Evolutionary conservation across 108 stramenopile species (phyloP).

Genomic region (Cyclostephanos invisitatus): DNA sequence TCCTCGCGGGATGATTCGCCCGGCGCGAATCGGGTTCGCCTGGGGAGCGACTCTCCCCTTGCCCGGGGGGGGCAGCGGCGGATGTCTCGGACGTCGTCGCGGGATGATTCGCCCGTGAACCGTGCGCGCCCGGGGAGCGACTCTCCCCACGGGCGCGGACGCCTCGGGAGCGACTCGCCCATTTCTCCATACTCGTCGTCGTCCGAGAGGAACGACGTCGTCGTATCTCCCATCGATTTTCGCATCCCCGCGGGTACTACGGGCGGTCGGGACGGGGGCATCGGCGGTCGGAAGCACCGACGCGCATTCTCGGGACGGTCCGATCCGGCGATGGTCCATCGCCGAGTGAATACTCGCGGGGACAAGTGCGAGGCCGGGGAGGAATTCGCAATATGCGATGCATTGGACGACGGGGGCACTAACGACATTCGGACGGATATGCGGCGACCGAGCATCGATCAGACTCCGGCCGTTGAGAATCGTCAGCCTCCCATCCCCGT

Average conservation of each 20-base stretch:
- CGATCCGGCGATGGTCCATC: conserved; percentile 68
- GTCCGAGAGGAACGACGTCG: not conserved
- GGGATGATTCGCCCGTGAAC: not conserved
- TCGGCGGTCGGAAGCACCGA: conserved; percentile 67
- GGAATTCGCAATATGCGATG: not conserved
- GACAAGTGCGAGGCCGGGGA: conserved; percentile 22
- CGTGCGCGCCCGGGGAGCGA: not conserved
- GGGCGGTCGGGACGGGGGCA: not conserved
- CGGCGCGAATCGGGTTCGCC: no score
- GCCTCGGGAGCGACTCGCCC: no score
- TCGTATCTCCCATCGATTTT: conserved; percentile 6
- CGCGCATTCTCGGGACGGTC: conserved; percentile 64
- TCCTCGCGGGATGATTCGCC: no score
- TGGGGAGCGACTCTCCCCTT: no score
- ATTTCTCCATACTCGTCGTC: conserved; percentile 5
- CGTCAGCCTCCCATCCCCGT: not conserved
- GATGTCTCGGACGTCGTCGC: no score
- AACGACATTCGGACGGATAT: conserved; percentile 1
- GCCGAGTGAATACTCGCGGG: conserved; percentile 70
- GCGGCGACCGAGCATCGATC: not conserved
- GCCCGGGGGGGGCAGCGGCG: no score
- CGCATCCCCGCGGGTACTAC: not conserved
- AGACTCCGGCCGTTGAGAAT: not conserved
- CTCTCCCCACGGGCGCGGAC: not conserved
- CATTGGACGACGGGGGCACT: not conserved